Conservation (phyloP, 75 land plant genomes). For the Picea glauca region DNA sequence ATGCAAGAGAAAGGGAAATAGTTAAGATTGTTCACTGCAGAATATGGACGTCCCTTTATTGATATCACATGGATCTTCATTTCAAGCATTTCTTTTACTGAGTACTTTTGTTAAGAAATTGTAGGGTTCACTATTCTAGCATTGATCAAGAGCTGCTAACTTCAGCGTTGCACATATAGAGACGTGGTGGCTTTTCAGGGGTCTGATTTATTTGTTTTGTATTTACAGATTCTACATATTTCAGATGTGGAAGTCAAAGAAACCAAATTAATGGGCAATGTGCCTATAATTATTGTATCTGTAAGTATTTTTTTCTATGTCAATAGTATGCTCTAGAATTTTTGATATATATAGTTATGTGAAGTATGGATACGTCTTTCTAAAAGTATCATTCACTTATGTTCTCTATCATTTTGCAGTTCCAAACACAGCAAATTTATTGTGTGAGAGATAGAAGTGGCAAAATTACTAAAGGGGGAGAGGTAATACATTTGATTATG, state of each 20-base stretch:
- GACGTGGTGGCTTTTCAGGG: not conserved
- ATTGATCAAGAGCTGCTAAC: not conserved
- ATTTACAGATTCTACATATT: conserved; percentile 79
- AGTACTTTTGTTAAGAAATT: not conserved
- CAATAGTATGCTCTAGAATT: not conserved
- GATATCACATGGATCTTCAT: not conserved
- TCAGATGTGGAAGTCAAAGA: conserved; percentile 88
- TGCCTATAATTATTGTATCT: conserved; percentile 73
- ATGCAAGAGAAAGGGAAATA: too few species aligned
- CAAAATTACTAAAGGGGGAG: conserved; percentile 67
- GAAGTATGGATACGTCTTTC: too few species aligned
- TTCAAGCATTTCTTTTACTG: not conserved
- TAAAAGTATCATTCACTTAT: not conserved
- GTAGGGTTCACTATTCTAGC: not conserved
- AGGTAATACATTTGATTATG: conserved; percentile 35
- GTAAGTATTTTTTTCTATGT: conserved; percentile 36
- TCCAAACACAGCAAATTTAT: conserved; percentile 25
- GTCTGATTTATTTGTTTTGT: not conserved
- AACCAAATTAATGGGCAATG: conserved; percentile 81
- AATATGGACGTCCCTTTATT: not conserved
- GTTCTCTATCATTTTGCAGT: too few species aligned
- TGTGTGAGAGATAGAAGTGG: conserved; percentile 84
- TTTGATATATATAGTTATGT: too few species aligned
- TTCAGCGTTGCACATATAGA: not conserved
- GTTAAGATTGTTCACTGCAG: too few species aligned